phyloP scores from a whole-genome alignment of 164 flowering plant genomes.

The Vitis cinerea region DNA sequence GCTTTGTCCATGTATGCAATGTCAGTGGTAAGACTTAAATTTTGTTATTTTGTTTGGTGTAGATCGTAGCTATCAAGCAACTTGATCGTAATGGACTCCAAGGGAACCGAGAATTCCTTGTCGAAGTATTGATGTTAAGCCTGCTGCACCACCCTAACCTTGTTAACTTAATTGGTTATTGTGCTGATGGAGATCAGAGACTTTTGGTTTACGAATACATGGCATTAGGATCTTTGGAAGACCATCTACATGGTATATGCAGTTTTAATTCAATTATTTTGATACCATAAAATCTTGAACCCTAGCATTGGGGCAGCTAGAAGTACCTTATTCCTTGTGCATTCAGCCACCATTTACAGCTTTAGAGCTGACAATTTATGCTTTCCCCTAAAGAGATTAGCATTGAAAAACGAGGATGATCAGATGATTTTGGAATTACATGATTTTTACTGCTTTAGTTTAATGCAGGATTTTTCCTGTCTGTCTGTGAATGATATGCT shows the following conservation, averaged over 20 bases:
- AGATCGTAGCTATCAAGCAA: conserved; percentile 65
- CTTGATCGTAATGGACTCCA: conserved; percentile 64
- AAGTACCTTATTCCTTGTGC: background rate
- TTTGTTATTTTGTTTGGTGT: conserved; percentile 7
- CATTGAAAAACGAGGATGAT: background rate
- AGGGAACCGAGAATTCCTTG: conserved; percentile 65
- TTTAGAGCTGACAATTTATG: background rate
- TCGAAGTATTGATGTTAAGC: conserved; percentile 57
- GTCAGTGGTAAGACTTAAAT: conserved; percentile 2
- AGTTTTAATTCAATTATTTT: background rate
- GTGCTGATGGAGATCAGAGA: conserved; percentile 74
- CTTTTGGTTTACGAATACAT: conserved; percentile 62
- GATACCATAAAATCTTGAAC: background rate
- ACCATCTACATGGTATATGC: conserved; percentile 54
- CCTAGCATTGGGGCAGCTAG: background rate
- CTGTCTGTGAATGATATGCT: background rate
- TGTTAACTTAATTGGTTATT: conserved; percentile 56
- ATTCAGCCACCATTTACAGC: background rate
- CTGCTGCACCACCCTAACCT: conserved; percentile 60
- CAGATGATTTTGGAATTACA: background rate
- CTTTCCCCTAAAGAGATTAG: background rate
- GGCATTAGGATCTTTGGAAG: conserved; percentile 59
- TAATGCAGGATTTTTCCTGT: too few species aligned
- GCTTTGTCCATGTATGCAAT: background rate
- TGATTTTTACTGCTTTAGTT: background rate